Conservation (phyloP, 148 eudicot genomes). For the Vaccinium macrocarpon region DNA sequence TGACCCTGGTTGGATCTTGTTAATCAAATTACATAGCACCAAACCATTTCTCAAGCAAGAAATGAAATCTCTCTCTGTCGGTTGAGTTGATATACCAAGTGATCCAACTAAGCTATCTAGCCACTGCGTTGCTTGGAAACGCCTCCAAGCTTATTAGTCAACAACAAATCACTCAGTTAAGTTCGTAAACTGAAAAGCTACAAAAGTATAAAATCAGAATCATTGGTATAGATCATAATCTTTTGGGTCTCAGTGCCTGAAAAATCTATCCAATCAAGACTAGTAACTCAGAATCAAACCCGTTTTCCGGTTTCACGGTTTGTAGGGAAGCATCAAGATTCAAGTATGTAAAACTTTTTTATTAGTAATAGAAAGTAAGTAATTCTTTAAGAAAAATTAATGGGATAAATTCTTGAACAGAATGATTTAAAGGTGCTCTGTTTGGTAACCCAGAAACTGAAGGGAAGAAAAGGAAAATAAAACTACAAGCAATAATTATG, state of each 20-base stretch:
- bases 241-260: not conserved
- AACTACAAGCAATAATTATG: not conserved
- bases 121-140: slow-evolving; percentile 79
- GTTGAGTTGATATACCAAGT: slow-evolving; percentile 49
- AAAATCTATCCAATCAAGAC: not conserved
- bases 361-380: not conserved
- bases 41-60: slow-evolving; percentile 94
- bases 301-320: not conserved
- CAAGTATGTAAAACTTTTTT: not conserved
- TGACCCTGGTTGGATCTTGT: slow-evolving; percentile 77
- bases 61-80: slow-evolving; percentile 78
- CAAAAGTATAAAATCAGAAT: not conserved
- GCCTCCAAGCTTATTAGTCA: slow-evolving; percentile 50
- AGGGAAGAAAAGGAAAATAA: slow-evolving; percentile 11
- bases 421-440: not conserved
- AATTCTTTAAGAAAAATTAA: not conserved
- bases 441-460: slow-evolving; percentile 8
- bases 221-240: not conserved
- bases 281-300: not conserved
- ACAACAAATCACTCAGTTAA: not conserved
- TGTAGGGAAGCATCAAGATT: not conserved
- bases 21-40: slow-evolving; percentile 78
- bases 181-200: not conserved
- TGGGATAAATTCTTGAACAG: not conserved
- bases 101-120: slow-evolving; percentile 71